Percentiles rank a stretch among this genome's conserved stretches.
These are phyloP conservation scores for Claviceps paspali DNA, from an alignment of 2,329 filamentous ascomycete species.

Conservation along the genomic window DNA sequence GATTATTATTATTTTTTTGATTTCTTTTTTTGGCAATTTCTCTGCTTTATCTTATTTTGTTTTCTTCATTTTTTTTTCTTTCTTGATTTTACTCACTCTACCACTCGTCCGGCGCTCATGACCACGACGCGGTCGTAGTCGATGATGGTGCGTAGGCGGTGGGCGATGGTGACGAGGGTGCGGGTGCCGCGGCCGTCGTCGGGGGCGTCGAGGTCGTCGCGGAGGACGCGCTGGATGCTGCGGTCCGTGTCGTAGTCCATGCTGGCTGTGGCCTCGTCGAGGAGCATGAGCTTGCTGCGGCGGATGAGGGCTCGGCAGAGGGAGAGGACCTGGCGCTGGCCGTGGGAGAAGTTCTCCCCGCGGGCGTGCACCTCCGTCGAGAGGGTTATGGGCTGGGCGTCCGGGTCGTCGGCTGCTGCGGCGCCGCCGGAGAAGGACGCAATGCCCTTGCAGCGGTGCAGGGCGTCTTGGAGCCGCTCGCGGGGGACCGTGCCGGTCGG, in stretches of 20 bases:
- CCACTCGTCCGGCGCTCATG: constrained; percentile 25
- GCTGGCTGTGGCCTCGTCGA: constrained; percentile 35
- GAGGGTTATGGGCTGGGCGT: constrained; percentile 19
- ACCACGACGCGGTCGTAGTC: constrained; percentile 17
- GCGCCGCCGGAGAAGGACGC: constrained; percentile 31
- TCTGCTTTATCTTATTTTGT: no score
- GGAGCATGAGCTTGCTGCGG: constrained; percentile 35
- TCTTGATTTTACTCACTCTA: no score
- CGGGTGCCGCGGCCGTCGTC: constrained; percentile 23
- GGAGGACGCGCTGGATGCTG: constrained; percentile 11
- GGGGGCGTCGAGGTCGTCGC: constrained; percentile 24
- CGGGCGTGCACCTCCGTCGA: constrained; percentile 33
- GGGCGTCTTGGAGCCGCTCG: constrained; percentile 38
- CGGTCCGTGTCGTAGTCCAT: constrained; percentile 3
- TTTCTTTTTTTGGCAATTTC: no score
- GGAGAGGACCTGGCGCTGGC: constrained; percentile 43
- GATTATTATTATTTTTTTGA: no score
- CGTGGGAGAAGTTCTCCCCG: constrained; percentile 41
- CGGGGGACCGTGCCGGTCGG: constrained; percentile 42
- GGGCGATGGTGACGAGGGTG: constrained; percentile 3
- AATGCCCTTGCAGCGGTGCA: constrained; percentile 47
- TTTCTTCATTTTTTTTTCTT: no score
- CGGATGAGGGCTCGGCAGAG: constrained; percentile 40
- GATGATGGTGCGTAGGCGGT: constrained; percentile 5
- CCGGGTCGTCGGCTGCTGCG: constrained; percentile 17